phyloP scores from a whole-genome alignment of 306 rosid genomes.

The Spatholobus suberectus region DNA sequence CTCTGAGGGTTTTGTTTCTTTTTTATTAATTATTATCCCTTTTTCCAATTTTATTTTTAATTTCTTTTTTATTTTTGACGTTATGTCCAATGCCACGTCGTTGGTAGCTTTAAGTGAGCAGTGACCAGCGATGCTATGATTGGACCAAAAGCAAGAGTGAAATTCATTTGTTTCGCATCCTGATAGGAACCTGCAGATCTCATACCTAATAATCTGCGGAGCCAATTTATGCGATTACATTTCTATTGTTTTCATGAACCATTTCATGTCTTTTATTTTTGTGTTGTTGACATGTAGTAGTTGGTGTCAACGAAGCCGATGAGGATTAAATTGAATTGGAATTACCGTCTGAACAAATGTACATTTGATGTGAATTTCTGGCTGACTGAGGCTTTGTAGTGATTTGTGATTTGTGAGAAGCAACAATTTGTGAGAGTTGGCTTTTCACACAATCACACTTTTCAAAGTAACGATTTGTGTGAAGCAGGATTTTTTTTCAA shows the following conservation, averaged over 20 bases:
- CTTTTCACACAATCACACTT: too few relatives aligned
- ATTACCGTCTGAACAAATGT: constrained; percentile 73
- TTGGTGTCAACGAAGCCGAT: constrained; percentile 49
- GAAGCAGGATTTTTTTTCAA: too few relatives aligned
- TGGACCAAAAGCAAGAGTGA: constrained; percentile 61
- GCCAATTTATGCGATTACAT: constrained; percentile 90
- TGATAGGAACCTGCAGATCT: constrained; percentile 84
- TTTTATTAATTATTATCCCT: too few relatives aligned
- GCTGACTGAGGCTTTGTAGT: constrained; percentile 72
- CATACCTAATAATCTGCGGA: constrained; percentile 46
- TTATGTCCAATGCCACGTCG: constrained; percentile 79
- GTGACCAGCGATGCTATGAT: constrained; percentile 81
- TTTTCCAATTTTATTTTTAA: not conserved
- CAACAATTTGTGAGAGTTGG: too few relatives aligned
- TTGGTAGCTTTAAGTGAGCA: constrained; percentile 57
- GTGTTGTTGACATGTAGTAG: rapidly evolving
- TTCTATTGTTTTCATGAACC: not conserved
- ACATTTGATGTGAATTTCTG: constrained; percentile 56
- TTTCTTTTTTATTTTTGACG: not conserved
- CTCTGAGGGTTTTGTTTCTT: constrained; percentile 57
- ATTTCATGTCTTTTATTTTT: too few relatives aligned
- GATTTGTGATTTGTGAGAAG: too few relatives aligned
- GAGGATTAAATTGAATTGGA: constrained; percentile 67
- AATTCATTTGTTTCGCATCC: constrained; percentile 52
- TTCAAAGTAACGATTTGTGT: too few relatives aligned